Base-by-base conservation (phyloP, 805 yeast species). In the Candida yuanshanica region DNA sequence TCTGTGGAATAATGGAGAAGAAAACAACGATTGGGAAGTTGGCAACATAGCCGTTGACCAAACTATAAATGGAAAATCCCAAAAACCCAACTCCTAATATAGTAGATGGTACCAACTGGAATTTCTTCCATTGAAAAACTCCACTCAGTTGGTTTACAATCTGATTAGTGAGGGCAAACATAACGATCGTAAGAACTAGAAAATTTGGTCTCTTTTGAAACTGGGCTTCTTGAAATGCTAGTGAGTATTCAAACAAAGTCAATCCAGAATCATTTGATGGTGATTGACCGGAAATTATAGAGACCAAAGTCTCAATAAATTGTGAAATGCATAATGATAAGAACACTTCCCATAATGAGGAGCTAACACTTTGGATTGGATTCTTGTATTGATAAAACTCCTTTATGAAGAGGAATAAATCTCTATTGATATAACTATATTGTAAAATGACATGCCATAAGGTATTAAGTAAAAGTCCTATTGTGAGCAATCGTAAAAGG, bases 211-310 rank as follows among this genome's bases (percentile, higher is more conserved):
- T 62, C 39, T 41, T 63, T 25, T 66, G 62, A 34, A 69, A 66
- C 56, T 73, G 83, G 43, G 74, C 79, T 50, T 84, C 93, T 52
- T 83, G 90, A 54, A 82, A 82, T 11, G 87, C 85, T 13, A 83
- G 58, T 4, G 91, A 81, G 51, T 79, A 82, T 57, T 85, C 93
- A 60, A 84, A 83, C 26, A 84, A 62, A 0, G 93, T 80, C 47
- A 83, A 65, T 0, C 87, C 87, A 13, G 81, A 73, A 42, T 82
- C 90, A 17, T 76, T 71, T 41, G 71, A 68, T 7, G 87, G 83
- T 20, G 64, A 59, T 33, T 65, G 65, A 9, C 84, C 85, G 41
- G 72, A 69, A 8, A 78, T 68, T 21, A 74, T 76, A 3, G 83
- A 68, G 9, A 78, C 65, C 51, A 83, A 79, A 1, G 87, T 77